phyloP scores from a whole-genome alignment of 805 yeast genomes.

The Kuraishia capsulata region DNA sequence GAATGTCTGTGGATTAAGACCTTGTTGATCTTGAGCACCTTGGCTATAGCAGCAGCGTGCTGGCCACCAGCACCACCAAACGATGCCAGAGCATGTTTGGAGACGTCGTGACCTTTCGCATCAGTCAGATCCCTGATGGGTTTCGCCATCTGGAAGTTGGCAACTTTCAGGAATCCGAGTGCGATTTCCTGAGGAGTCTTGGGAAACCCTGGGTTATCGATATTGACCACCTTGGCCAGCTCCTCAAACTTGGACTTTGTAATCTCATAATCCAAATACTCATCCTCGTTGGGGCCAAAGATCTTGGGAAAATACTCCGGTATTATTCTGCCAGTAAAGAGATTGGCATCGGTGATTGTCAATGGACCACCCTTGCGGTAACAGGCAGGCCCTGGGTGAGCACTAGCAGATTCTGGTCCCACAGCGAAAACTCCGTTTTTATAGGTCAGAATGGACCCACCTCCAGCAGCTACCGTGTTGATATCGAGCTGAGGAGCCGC shows the following conservation, averaged over 20 bases:
- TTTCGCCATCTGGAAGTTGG: constrained; percentile 85
- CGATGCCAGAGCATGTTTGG: constrained; percentile 65
- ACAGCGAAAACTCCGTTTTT: constrained; percentile 68
- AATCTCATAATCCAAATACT: constrained; percentile 51
- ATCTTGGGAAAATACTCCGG: constrained; percentile 74
- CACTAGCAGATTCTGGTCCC: constrained; percentile 82
- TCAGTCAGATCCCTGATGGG: constrained; percentile 82
- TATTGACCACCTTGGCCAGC: constrained; percentile 49
- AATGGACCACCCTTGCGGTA: constrained; percentile 79
- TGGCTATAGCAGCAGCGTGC: constrained; percentile 73
- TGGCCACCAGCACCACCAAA: constrained; percentile 97
- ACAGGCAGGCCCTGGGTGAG: constrained; percentile 88
- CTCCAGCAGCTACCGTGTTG: constrained; percentile 81
- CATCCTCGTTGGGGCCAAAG: constrained; percentile 74
- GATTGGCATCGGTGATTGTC: constrained; percentile 80
- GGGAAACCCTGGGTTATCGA: constrained; percentile 12
- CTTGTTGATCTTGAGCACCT: constrained; percentile 54
- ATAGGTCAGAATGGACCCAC: constrained; percentile 63
- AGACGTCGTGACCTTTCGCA: constrained; percentile 64
- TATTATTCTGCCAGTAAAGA: constrained; percentile 60
- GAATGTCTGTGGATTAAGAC: constrained; percentile 76
- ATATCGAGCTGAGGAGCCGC: constrained; percentile 82
- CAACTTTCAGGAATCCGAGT: constrained; percentile 71
- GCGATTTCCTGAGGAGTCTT: constrained; percentile 65
- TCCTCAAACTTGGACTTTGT: constrained; percentile 40